Evolutionary conservation across 495 filamentous ascomycete species (phyloP), one percentile per base, ranked within the genome.

Genomic region (Penicillium dipodomyicola): DNA sequence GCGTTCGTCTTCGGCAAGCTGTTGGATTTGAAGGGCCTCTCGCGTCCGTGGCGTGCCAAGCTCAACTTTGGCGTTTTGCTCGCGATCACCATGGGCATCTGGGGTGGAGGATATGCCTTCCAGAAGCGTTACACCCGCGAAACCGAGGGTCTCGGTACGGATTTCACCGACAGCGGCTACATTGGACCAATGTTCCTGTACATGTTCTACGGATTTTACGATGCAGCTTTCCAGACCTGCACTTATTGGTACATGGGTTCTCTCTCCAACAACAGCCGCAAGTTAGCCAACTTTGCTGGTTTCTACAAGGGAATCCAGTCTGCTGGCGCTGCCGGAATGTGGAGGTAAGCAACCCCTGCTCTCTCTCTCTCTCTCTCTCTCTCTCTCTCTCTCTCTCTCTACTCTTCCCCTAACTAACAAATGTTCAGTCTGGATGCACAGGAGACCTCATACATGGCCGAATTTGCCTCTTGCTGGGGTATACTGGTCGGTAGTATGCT

Each of bases 291-390:
- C 77, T 89, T 94, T 64, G 85, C 91, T 32, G 93, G 93, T 52
- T 96, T 93, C 79, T 96, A 96, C 82, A 96, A 96, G 67, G 90
- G 90, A n/a, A 89, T 97, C 63, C 93, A 97, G 73, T 94, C 90
- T 29, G 91, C 90, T n/a, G 93, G 91, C 58, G 84, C 86, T 7
- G 92, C 91, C n/a, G 82, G 93, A 46, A 89, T 88, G 65, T 96
- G 88, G 89, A 80, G 86, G 75, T 77, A 72, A 65, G 70, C 67
- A 19, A 20, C 20, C 44, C 10, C 11, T 32, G 23, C 3, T 27
- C 7, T 17, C 52, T 25, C 11, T 71, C 9, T 23, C 7, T 5
- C 23, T 25, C 23, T 25, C 5, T 25, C 23, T 25, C 23, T 5
- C 23, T 25, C 23, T 8, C 14, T 27, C 7, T 17, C 52, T 25